These are phyloP conservation scores for Cercophora samala DNA, from an alignment of 495 filamentous ascomycete species.

Conservation along the genomic window DNA sequence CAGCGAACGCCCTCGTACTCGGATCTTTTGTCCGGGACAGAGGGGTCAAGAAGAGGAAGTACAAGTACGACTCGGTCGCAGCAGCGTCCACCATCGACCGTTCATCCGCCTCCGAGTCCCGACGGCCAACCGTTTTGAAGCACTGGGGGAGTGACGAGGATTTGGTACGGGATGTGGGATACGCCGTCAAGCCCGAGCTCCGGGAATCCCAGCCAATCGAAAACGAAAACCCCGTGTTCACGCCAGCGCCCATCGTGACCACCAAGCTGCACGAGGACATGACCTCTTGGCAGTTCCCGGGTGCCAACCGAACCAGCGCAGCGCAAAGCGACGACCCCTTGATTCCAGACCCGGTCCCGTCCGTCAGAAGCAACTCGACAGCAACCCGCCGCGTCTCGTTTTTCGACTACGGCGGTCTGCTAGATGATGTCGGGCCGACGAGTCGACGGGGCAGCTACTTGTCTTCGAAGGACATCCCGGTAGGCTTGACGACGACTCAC, in stretches of 20 bases:
- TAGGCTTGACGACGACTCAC: constrained; percentile 26
- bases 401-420: constrained; percentile 67
- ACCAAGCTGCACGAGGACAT: constrained; percentile 30
- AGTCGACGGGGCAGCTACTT: constrained; percentile 36
- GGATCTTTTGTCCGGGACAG: constrained; percentile 78
- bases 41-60: constrained; percentile 75
- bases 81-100: constrained; percentile 45
- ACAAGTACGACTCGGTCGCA: constrained; percentile 52
- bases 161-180: constrained; percentile 68
- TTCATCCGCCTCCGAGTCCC: constrained; percentile 37
- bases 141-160: constrained; percentile 84
- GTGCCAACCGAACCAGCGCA: constrained; percentile 24
- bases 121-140: constrained; percentile 49
- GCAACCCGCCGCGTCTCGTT: constrained; percentile 56
- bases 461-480: constrained; percentile 26
- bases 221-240: constrained; percentile 20
- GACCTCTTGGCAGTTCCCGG: constrained; percentile 41
- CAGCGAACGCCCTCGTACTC: constrained; percentile 74
- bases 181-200: constrained; percentile 59
- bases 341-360: constrained; percentile 22
- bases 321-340: constrained; percentile 37
- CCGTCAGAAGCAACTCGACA: constrained; percentile 35
- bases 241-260: constrained; percentile 31
- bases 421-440: constrained; percentile 40
- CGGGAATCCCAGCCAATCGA: constrained; percentile 35